These are phyloP conservation scores for Chrysopogon serrulatus DNA, from an alignment of 176 grass and related monocot genomes.

Conservation along the genomic window DNA sequence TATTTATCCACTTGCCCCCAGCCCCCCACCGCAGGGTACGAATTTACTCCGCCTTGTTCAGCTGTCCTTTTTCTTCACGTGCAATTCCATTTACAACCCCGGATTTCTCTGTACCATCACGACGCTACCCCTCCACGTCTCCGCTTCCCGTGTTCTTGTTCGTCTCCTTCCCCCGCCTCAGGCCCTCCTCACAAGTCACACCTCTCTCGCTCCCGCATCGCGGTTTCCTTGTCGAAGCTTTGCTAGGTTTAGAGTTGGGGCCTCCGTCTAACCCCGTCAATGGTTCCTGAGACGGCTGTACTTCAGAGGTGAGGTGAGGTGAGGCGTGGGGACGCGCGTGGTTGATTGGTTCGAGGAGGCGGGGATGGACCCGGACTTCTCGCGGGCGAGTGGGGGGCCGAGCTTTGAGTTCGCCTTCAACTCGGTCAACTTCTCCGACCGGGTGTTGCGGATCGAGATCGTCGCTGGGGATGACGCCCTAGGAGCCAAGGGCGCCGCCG, in stretches of 20 bases:
- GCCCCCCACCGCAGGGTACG: neutral
- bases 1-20: neutral
- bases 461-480: conserved; percentile 49
- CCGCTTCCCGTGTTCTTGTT: neutral
- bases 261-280: neutral
- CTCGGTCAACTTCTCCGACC: conserved; percentile 90
- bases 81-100: neutral
- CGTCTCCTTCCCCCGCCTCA: neutral
- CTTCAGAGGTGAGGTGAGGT: neutral
- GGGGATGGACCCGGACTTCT: conserved; percentile 80
- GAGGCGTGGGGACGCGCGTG: neutral
- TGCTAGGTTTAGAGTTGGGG: conserved; percentile 6
- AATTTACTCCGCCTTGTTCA: neutral
- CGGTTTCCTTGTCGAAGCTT: neutral
- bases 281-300: neutral
- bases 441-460: conserved; percentile 90
- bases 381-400: conserved; percentile 51
- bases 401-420: conserved; percentile 94
- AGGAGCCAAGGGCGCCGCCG: conserved; percentile 38
- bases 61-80: neutral
- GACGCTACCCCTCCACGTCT: neutral
- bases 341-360: neutral
- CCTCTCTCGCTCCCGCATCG: neutral
- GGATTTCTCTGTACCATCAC: neutral
- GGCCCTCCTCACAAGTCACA: neutral